These are phyloP conservation scores for Moesziomyces sp. DNA, from an alignment of 1,284 basidiomycete species.

Conservation along the genomic window DNA sequence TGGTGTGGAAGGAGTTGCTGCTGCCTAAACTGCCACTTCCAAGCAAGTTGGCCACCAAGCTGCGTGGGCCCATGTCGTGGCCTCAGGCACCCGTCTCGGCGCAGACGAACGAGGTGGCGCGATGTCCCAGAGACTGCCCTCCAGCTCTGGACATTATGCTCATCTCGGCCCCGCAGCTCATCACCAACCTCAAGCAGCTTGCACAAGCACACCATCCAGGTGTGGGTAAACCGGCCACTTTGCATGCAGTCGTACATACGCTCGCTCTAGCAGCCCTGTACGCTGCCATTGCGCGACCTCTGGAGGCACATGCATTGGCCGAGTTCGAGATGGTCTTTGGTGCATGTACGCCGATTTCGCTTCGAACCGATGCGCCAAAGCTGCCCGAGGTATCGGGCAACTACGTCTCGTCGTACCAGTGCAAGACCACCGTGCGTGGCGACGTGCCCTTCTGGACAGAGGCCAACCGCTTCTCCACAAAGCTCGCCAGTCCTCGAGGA, in stretches of 20 bases:
- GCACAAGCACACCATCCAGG: not conserved
- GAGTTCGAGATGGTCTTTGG: slow-evolving; percentile 4
- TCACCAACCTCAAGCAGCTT: slow-evolving; percentile 23
- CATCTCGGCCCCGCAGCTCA: slow-evolving; percentile 12
- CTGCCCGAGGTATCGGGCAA: slow-evolving; percentile 22
- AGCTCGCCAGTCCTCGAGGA: not conserved
- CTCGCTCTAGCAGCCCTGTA: slow-evolving; percentile 21
- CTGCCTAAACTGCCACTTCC: slow-evolving; percentile 26
- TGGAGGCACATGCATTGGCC: not conserved
- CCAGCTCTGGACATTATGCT: slow-evolving; percentile 9
- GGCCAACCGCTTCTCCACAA: slow-evolving; percentile 8
- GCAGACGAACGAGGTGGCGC: not conserved
- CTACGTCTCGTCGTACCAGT: slow-evolving; percentile 17
- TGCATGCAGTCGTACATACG: slow-evolving; percentile 30
- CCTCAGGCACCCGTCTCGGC: slow-evolving; percentile 1
- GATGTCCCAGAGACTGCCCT: slow-evolving; percentile 1
- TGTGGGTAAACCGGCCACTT: slow-evolving; percentile 17
- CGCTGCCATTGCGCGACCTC: slow-evolving; percentile 8
- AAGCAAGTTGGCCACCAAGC: slow-evolving; percentile 1
- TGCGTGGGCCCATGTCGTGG: slow-evolving; percentile 17
- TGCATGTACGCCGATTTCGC: slow-evolving; percentile 25
- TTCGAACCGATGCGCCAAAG: slow-evolving; percentile 5
- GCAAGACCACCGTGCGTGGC: not conserved
- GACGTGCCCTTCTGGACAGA: slow-evolving; percentile 2
- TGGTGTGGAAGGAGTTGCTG: slow-evolving; percentile 19